phyloP scores from a whole-genome alignment of 371 early-diverging fungal species.

The Mortierella sp. region DNA sequence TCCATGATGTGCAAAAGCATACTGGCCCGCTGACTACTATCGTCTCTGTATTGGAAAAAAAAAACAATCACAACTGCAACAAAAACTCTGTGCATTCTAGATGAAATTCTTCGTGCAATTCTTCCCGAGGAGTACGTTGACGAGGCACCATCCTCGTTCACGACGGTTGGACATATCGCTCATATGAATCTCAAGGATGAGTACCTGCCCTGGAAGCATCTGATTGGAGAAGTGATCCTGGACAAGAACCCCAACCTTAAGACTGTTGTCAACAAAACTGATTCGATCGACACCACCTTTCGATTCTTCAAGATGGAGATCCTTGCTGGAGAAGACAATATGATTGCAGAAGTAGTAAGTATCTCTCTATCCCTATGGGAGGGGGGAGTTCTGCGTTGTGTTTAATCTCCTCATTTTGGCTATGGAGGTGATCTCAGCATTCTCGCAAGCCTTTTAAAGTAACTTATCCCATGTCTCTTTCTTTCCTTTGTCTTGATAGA shows the following conservation, averaged over 20 bases:
- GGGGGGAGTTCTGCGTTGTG: not conserved
- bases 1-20: not conserved
- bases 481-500: constrained; percentile 54
- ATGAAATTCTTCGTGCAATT: constrained; percentile 91
- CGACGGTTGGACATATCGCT: constrained; percentile 96
- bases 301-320: constrained; percentile 98
- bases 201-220: constrained; percentile 85
- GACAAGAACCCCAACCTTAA: constrained; percentile 93
- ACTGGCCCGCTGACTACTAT: not conserved
- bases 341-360: constrained; percentile 87
- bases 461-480: not conserved
- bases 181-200: constrained; percentile 96
- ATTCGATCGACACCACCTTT: constrained; percentile 94
- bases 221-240: constrained; percentile 95
- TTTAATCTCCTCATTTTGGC: not conserved
- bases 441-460: not conserved
- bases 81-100: constrained; percentile 39
- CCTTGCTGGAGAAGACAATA: constrained; percentile 88
- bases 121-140: constrained; percentile 80
- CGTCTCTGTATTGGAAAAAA: not conserved
- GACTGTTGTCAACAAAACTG: constrained; percentile 97
- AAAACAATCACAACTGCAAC: not conserved
- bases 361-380: not conserved
- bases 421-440: too few species aligned
- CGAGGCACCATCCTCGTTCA: constrained; percentile 91